Percentiles rank a stretch among this genome's conserved stretches.
phyloP scores from a whole-genome alignment of 179 eudicot species.

The Carnegiea gigantea region DNA sequence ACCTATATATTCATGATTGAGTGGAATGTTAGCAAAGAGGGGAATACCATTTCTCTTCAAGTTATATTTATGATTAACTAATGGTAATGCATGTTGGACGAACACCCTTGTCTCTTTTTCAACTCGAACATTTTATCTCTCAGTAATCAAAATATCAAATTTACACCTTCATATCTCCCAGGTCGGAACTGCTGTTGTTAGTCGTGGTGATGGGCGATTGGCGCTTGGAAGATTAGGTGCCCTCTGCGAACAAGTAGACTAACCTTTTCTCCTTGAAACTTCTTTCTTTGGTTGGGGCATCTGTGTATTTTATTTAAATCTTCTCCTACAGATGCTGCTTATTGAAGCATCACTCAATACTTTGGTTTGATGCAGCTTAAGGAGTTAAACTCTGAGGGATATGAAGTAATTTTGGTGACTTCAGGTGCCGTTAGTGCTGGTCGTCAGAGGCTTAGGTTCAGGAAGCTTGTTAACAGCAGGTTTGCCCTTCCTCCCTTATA shows the following conservation, averaged over 20 bases:
- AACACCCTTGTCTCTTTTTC: too few species aligned
- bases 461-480: constrained; percentile 93
- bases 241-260: constrained; percentile 87
- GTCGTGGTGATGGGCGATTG: constrained; percentile 86
- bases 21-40: neutral
- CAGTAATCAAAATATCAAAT: constrained; percentile 1
- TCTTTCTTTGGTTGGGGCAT: neutral
- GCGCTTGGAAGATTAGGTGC: constrained; percentile 96
- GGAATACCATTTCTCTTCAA: neutral
- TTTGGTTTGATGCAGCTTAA: constrained; percentile 54
- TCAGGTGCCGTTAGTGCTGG: constrained; percentile 98
- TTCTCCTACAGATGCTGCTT: constrained; percentile 2
- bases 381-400: constrained; percentile 74
- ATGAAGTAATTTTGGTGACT: constrained; percentile 86
- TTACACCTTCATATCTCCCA: constrained; percentile 15
- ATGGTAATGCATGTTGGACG: neutral
- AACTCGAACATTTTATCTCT: too few species aligned
- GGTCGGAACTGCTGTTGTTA: constrained; percentile 99
- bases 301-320: neutral
- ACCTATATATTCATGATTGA: neutral
- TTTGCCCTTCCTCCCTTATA: constrained; percentile 28
- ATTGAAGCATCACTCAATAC: constrained; percentile 12
- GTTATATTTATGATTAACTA: too few species aligned
- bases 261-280: too few species aligned
- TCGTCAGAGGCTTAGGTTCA: constrained; percentile 87